phyloP scores from a whole-genome alignment of 352 stramenopile species.

The Pythium aristosporum region DNA sequence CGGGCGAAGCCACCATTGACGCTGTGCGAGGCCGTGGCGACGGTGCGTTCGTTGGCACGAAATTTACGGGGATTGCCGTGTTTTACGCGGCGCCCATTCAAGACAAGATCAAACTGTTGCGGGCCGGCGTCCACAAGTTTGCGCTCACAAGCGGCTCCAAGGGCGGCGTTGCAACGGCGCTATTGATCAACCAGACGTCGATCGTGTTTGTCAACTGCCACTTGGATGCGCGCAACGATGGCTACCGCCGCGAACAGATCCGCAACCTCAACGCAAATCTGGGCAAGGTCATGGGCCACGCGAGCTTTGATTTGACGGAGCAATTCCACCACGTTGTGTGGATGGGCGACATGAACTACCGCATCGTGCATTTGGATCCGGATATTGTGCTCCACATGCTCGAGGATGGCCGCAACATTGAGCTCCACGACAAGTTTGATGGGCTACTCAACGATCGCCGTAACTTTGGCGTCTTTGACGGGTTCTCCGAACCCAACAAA shows the following conservation, averaged over 20 bases:
- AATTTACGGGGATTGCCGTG: slow-evolving; percentile 83
- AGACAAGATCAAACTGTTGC: slow-evolving; percentile 71
- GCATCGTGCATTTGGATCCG: slow-evolving; percentile 72
- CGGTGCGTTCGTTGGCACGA: slow-evolving; percentile 79
- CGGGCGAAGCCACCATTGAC: slow-evolving; percentile 68
- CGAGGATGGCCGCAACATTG: slow-evolving; percentile 65
- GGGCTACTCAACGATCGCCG: slow-evolving; percentile 76
- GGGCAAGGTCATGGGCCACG: slow-evolving; percentile 76
- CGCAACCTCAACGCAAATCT: slow-evolving; percentile 74
- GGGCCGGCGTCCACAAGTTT: slow-evolving; percentile 79
- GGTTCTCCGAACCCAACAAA: slow-evolving; percentile 80
- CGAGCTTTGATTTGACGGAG: slow-evolving; percentile 80
- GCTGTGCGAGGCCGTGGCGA: slow-evolving; percentile 78
- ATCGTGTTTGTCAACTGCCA: slow-evolving; percentile 87
- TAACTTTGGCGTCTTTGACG: slow-evolving; percentile 74
- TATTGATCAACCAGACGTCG: slow-evolving; percentile 75
- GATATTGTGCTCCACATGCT: slow-evolving; percentile 81
- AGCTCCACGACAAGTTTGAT: slow-evolving; percentile 86
- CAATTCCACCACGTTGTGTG: slow-evolving; percentile 90
- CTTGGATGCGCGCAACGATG: slow-evolving; percentile 78
- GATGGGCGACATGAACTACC: slow-evolving; percentile 90
- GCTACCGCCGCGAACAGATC: slow-evolving; percentile 82
- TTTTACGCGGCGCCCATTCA: slow-evolving; percentile 62
- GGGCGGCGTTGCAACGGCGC: slow-evolving; percentile 70
- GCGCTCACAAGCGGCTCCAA: slow-evolving; percentile 80